Percentiles rank a stretch among this genome's conserved stretches.
Evolutionary conservation across 176 grass and related monocot species (phyloP).

Genomic region (Zoysia japonica): DNA sequence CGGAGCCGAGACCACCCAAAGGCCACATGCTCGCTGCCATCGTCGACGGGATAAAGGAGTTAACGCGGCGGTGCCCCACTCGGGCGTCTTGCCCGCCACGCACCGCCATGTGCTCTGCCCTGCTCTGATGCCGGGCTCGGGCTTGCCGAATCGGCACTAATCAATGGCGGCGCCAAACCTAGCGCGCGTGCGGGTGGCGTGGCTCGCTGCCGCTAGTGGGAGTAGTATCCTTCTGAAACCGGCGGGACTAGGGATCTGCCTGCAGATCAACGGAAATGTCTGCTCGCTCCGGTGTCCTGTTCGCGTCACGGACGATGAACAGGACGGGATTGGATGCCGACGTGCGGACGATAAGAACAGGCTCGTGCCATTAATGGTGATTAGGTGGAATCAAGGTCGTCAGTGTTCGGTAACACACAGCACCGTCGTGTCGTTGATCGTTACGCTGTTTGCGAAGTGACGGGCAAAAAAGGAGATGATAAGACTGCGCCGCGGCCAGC

Average conservation of each 20-base stretch:
- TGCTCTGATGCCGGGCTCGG: neutral
- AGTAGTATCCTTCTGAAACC: neutral
- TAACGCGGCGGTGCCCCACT: neutral
- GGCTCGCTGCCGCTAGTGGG: neutral
- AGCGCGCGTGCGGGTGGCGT: neutral
- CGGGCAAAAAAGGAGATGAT: neutral
- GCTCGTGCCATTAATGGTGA: neutral
- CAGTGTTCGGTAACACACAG: neutral
- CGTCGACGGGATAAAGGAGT: constrained; percentile 34
- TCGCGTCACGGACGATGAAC: neutral
- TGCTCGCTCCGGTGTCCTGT: neutral
- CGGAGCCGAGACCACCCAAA: neutral
- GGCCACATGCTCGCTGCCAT: neutral
- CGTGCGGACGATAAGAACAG: neutral
- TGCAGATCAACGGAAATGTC: neutral
- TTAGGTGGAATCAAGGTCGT: neutral
- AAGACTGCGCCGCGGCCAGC: no score
- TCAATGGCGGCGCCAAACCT: constrained; percentile 33
- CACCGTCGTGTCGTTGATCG: neutral
- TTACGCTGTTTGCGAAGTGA: neutral
- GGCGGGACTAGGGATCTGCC: neutral
- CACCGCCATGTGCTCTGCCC: constrained; percentile 41
- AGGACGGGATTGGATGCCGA: neutral
- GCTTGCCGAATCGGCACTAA: neutral
- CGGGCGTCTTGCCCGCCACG: constrained; percentile 21